phyloP scores from a whole-genome alignment of 164 flowering plant genomes.

The Annona squamosa region DNA sequence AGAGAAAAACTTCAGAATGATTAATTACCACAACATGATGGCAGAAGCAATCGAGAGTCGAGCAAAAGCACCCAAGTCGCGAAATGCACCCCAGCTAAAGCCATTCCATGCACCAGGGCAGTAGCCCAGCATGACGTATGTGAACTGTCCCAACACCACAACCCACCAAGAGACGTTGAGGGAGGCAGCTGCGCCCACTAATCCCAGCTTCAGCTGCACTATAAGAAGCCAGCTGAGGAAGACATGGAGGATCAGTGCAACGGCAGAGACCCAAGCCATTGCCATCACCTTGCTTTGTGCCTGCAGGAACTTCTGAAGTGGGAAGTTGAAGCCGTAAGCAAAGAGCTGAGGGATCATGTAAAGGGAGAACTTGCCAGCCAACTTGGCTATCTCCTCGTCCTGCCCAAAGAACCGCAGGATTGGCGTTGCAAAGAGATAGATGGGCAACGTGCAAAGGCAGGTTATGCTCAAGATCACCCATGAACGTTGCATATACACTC shows the following conservation, averaged over 20 bases:
- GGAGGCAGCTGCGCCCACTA: constrained; percentile 60
- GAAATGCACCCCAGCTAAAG: constrained; percentile 60
- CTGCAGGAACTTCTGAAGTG: constrained; percentile 73
- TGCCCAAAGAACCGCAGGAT: constrained; percentile 61
- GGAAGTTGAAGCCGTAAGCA: constrained; percentile 66
- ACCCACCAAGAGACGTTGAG: constrained; percentile 57
- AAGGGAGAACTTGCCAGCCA: constrained; percentile 59
- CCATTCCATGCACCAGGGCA: constrained; percentile 78
- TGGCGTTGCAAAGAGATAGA: constrained; percentile 54
- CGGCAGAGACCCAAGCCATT: constrained; percentile 52
- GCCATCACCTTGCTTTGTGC: constrained; percentile 57
- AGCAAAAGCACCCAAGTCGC: constrained; percentile 59
- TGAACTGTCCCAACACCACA: constrained; percentile 48
- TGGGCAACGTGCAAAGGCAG: constrained; percentile 40
- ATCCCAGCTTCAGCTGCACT: constrained; percentile 44
- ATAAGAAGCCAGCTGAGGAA: constrained; percentile 39
- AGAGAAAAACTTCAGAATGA: neutral
- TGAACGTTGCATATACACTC: constrained; percentile 37
- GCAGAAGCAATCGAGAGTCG: constrained; percentile 79
- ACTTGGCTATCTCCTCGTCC: constrained; percentile 40
- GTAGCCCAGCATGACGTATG: constrained; percentile 49
- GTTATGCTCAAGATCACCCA: constrained; percentile 35
- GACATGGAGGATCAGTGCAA: constrained; percentile 40
- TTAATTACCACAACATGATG: constrained; percentile 66
- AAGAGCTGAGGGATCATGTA: constrained; percentile 75